phyloP scores from a whole-genome alignment of 768 basidiomycete species.

The Rhodotorula babjevae region DNA sequence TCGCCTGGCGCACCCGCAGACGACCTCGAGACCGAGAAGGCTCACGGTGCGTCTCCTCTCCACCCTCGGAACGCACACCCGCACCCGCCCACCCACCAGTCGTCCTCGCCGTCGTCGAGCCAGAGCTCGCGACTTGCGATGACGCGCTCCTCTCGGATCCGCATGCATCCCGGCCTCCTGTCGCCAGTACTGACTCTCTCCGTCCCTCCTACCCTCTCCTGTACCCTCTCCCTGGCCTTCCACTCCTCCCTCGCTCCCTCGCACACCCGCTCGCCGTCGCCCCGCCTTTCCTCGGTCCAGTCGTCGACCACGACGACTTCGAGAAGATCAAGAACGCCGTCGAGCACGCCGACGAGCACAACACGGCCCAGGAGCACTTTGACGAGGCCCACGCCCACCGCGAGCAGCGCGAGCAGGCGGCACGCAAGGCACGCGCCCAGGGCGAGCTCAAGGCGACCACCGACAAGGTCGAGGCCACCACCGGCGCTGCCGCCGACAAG shows the following conservation, averaged over 20 bases:
- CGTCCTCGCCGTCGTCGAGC: too few relatives aligned
- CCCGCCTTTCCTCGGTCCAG: background rate
- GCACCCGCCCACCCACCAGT: too few relatives aligned
- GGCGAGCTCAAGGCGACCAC: constrained; percentile 15
- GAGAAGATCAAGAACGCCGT: constrained; percentile 17
- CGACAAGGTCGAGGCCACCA: constrained; percentile 6
- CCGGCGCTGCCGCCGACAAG: constrained; percentile 39
- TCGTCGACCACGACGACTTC: constrained; percentile 23
- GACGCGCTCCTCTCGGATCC: too few relatives aligned
- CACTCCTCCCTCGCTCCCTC: background rate
- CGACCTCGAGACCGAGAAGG: constrained; percentile 16
- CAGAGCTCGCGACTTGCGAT: too few relatives aligned
- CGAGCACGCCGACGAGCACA: constrained; percentile 18
- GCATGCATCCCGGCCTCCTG: too few relatives aligned
- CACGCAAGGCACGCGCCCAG: constrained; percentile 12
- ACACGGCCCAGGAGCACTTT: constrained; percentile 4
- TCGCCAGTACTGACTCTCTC: too few relatives aligned
- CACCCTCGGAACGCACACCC: too few relatives aligned
- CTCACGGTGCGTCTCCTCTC: constrained; percentile 1
- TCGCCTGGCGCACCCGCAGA: background rate
- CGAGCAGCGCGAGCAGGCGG: constrained; percentile 20
- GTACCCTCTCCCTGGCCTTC: background rate
- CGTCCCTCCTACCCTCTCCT: background rate
- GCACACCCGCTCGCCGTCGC: background rate
- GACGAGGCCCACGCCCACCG: constrained; percentile 16